These are phyloP conservation scores for Phytopythium ostracodes DNA, from an alignment of 352 stramenopile genomes.

Conservation along the genomic window DNA sequence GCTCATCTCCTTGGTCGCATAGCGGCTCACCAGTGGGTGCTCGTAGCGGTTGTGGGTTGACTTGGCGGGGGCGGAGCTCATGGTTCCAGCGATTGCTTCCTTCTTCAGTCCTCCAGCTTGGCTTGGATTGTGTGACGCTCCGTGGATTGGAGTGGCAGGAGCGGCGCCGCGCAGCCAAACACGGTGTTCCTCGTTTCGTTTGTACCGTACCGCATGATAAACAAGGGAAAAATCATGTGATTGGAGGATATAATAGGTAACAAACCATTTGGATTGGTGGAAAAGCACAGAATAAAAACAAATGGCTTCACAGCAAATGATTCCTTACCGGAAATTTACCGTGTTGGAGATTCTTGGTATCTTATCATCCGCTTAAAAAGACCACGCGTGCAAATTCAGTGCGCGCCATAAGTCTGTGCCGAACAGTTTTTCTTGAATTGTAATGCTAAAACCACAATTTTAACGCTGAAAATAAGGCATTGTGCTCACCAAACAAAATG, in stretches of 20 bases:
- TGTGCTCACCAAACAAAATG: too few species aligned
- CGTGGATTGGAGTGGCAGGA: neutral
- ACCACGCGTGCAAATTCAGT: too few species aligned
- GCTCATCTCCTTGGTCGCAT: slow-evolving; percentile 99
- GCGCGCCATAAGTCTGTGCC: too few species aligned
- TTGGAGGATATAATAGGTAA: neutral
- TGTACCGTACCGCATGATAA: neutral
- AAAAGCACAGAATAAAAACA: too few species aligned
- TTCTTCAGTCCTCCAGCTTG: neutral
- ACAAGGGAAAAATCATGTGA: neutral
- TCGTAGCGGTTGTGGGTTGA: slow-evolving; percentile 73
- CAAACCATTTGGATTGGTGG: slow-evolving; percentile 1
- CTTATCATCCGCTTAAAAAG: neutral
- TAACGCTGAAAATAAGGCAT: too few species aligned
- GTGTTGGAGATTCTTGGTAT: neutral
- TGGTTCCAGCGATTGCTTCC: slow-evolving; percentile 3
- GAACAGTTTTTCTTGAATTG: too few species aligned
- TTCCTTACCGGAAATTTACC: neutral
- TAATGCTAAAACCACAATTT: too few species aligned
- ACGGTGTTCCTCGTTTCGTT: slow-evolving; percentile 7
- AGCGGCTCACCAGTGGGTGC: slow-evolving; percentile 90
- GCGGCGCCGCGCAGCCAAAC: slow-evolving; percentile 7
- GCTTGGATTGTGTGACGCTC: neutral
- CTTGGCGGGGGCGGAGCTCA: slow-evolving; percentile 27
- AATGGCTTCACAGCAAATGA: neutral